Evolutionary conservation across 2,329 filamentous ascomycete genomes (phyloP).

Genomic region (Cytospora mali): DNA sequence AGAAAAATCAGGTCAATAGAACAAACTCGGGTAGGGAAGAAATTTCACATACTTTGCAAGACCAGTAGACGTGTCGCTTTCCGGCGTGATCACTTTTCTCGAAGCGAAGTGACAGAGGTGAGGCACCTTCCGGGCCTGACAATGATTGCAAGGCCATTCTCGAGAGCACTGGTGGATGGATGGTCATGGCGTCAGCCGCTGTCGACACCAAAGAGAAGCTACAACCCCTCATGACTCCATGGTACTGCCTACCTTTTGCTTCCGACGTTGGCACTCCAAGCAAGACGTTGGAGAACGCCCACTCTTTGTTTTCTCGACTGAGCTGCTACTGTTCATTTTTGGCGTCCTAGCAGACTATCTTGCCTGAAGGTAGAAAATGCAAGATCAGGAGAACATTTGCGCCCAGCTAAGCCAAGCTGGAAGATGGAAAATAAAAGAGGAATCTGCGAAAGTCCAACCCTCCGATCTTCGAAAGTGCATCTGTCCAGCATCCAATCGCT

Average conservation of each 20-base stretch:
- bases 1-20: background rate
- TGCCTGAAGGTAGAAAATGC: background rate
- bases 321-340: constrained; percentile 20
- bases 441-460: background rate
- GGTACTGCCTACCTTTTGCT: constrained; percentile 46
- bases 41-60: constrained; percentile 14
- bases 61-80: constrained; percentile 22
- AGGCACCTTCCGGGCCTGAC: constrained; percentile 48
- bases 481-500: constrained; percentile 1
- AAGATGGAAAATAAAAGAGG: background rate
- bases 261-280: constrained; percentile 52
- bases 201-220: background rate
- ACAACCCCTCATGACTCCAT: background rate
- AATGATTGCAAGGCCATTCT: constrained; percentile 55
- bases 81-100: constrained; percentile 35
- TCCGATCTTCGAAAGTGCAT: constrained; percentile 2
- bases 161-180: constrained; percentile 45
- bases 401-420: background rate
- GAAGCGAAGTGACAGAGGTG: constrained; percentile 50
- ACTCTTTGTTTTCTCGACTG: constrained; percentile 23
- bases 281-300: constrained; percentile 38
- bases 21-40: background rate
- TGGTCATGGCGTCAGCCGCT: constrained; percentile 10
- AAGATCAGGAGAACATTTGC: background rate
- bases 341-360: background rate